phyloP scores from a whole-genome alignment of 495 filamentous ascomycete species.

The Penicillium malachiteum region DNA sequence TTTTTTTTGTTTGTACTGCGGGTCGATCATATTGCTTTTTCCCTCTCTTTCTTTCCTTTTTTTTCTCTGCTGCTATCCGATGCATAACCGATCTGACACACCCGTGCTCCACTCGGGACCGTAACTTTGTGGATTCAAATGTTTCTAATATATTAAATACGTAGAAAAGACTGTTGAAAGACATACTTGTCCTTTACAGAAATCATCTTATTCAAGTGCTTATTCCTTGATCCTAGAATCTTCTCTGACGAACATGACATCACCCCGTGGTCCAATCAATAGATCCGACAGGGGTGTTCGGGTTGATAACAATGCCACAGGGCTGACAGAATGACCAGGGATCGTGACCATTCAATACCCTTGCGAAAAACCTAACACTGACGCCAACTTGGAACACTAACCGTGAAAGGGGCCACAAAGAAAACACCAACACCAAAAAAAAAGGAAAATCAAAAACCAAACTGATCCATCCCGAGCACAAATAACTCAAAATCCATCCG shows the following conservation, averaged over 20 bases:
- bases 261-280: not conserved
- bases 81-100: constrained; percentile 10
- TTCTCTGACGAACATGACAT: not conserved
- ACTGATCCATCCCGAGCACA: not conserved
- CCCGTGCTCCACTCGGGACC: not conserved
- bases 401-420: too few relatives aligned
- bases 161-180: too few relatives aligned
- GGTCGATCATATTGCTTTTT: constrained; percentile 24
- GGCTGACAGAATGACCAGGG: constrained; percentile 4
- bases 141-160: not conserved
- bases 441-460: not conserved
- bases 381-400: too few relatives aligned
- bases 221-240: too few relatives aligned
- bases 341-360: not conserved
- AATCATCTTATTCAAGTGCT: too few relatives aligned
- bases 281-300: too few relatives aligned
- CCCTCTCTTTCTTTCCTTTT: not conserved
- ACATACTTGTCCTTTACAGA: too few relatives aligned
- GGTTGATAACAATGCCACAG: not conserved
- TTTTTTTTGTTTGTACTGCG: constrained; percentile 10
- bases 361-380: too few relatives aligned
- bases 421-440: too few relatives aligned
- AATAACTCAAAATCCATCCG: not conserved
- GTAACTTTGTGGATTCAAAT: not conserved
- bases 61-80: constrained; percentile 17